A percentile compares a stretch with the other conserved stretches of the same genome.
Conservation (phyloP, 306 rosid species). For the Dicorynia guianensis region DNA sequence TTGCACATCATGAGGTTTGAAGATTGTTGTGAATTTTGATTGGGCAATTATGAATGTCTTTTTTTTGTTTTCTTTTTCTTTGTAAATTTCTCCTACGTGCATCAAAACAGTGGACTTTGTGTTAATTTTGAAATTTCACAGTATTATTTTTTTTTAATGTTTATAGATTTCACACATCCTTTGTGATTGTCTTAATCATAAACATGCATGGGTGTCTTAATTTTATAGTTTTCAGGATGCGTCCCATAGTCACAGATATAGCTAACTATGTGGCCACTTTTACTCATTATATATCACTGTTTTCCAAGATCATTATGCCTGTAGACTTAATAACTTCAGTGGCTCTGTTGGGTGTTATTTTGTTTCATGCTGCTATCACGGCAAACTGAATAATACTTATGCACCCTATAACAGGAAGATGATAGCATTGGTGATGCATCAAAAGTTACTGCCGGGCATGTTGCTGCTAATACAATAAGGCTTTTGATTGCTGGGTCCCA, state of each 20-base stretch:
- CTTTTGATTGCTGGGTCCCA: slow-evolving; percentile 97
- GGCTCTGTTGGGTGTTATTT: slow-evolving; percentile 23
- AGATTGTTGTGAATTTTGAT: slow-evolving; percentile 12
- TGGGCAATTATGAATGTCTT: neutral
- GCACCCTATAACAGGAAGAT: slow-evolving; percentile 71
- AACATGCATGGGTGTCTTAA: slow-evolving; percentile 10
- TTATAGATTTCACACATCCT: neutral
- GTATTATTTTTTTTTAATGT: neutral
- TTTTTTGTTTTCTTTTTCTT: neutral
- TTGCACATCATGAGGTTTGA: slow-evolving; percentile 29
- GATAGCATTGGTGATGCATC: slow-evolving; percentile 65
- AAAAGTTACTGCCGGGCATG: slow-evolving; percentile 79
- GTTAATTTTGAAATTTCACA: slow-evolving; percentile 26
- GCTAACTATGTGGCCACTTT: neutral
- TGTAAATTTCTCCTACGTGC: slow-evolving; percentile 19
- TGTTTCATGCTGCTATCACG: slow-evolving; percentile 8
- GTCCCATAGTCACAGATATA: slow-evolving; percentile 2
- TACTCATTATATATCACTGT: slow-evolving; percentile 4
- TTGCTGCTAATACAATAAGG: slow-evolving; percentile 93
- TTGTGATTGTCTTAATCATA: neutral
- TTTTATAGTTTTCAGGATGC: neutral
- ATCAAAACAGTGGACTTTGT: neutral
- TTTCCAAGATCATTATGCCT: slow-evolving; percentile 20
- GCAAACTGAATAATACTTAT: slow-evolving; percentile 14
- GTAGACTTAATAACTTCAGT: slow-evolving; percentile 13